These are phyloP conservation scores for Physcia stellaris DNA, from an alignment of 495 filamentous ascomycete genomes.

Conservation along the genomic window DNA sequence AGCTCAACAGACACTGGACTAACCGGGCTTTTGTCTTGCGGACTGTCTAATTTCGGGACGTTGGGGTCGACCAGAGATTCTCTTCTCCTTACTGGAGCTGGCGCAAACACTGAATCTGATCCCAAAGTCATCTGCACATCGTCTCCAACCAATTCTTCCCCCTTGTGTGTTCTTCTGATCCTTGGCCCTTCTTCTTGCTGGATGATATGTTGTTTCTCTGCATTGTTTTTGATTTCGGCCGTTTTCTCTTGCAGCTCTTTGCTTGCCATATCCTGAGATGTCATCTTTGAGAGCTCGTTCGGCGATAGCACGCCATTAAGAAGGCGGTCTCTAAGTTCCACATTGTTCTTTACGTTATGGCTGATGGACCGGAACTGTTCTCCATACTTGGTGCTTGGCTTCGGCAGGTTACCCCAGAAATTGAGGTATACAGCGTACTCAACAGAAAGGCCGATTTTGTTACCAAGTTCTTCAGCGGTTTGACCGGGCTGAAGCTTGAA, in stretches of 20 bases:
- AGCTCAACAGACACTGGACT: conserved; percentile 17
- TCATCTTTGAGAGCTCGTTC: conserved; percentile 67
- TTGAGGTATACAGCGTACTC: conserved; percentile 56
- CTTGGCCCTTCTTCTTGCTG: conserved; percentile 72
- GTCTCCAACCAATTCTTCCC: conserved; percentile 77
- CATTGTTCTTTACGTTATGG: conserved; percentile 78
- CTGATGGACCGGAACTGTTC: conserved; percentile 48
- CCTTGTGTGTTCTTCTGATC: conserved; percentile 85
- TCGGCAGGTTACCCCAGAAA: conserved; percentile 34
- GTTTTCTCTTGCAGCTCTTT: conserved; percentile 74
- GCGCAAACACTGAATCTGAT: conserved; percentile 35
- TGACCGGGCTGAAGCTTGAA: conserved; percentile 40
- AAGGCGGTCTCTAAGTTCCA: conserved; percentile 60
- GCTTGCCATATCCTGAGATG: conserved; percentile 74
- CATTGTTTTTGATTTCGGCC: conserved; percentile 59
- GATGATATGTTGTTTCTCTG: conserved; percentile 78
- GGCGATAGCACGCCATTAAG: conserved; percentile 56
- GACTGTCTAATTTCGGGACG: conserved; percentile 14
- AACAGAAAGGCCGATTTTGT: conserved; percentile 51
- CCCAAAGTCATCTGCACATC: conserved; percentile 33
- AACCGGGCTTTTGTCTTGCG: conserved; percentile 24
- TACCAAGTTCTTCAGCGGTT: conserved; percentile 35
- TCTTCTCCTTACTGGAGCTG: conserved; percentile 24
- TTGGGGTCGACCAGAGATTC: conserved; percentile 26
- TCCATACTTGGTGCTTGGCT: conserved; percentile 39